Base-by-base conservation (phyloP, 108 stramenopile species). In the Thalassiosira profunda region DNA sequence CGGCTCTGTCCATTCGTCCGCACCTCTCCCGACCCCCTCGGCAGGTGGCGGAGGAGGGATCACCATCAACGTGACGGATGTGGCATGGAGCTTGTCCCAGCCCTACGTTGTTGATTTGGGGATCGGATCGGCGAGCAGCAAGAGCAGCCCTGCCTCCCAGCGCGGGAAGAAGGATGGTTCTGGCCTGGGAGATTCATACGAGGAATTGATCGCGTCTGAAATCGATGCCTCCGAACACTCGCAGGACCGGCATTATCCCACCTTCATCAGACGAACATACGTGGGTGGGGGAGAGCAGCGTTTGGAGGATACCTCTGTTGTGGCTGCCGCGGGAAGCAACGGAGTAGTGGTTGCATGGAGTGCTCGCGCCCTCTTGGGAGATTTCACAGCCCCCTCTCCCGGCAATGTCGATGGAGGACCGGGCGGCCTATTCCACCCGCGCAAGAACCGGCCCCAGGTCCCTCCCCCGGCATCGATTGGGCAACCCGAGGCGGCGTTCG, bases 281-380 rank as follows among this genome's bases (percentile, higher is more conserved):
- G 38, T 43, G 2, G 29, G 42, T 4, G 30, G 18, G 17, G 53
- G 36, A 58, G 47, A 57, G 21, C 9, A 34, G 18, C 40, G 26
- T 26, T 49, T 70, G 10, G 63, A 77, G 28, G 84, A 87, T 45
- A 59, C 81, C 11, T 76, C 76, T 10, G 35, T 94, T 8, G 78
- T 94, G 10, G 88, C 93, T 11, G 93, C 84, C 14, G 85, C 86
- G 56, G 92, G 90, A 63, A 91, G 90, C 18, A 94, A 94, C 71
- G 93, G 93, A 30, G 85, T 88, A 20, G 78, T 94, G 34, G 86
- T 88, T 17, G 74, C 88, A 30, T 93, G 89, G 89, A 78, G 64
- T 62, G 86, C 88, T 33, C 64, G 62, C 38, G 38, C 72, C 23
- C 47, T 60, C 25, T 26, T 66, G 9, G 44, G 49, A 7, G 67